Conservation (phyloP, 177 flowering plant species). For the Vitis hybrid region DNA sequence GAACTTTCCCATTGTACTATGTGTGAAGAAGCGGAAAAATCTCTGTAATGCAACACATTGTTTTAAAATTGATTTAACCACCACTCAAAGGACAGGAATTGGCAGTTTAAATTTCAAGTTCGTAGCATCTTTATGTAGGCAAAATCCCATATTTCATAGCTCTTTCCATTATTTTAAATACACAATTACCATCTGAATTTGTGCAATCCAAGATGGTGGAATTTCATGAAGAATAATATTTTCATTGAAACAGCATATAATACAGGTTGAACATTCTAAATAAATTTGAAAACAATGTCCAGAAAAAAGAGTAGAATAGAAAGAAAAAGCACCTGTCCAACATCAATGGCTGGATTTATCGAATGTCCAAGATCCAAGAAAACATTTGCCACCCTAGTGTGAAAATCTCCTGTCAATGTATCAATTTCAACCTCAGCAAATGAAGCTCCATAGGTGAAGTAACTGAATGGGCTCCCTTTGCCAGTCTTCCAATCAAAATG, state of each 20-base stretch:
- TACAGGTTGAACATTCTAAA: neutral
- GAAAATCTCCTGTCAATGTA: slow-evolving; percentile 94
- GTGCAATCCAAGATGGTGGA: no score
- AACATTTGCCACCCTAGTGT: slow-evolving; percentile 72
- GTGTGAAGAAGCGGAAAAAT: no score
- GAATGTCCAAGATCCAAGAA: slow-evolving; percentile 91
- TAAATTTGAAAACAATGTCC: neutral
- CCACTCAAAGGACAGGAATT: no score
- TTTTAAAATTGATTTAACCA: no score
- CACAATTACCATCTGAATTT: no score
- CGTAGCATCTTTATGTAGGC: no score
- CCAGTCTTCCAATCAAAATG: slow-evolving; percentile 84
- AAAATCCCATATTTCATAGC: no score
- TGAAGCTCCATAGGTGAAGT: slow-evolving; percentile 96
- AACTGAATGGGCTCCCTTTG: slow-evolving; percentile 75
- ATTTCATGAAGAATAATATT: no score
- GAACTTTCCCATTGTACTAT: neutral
- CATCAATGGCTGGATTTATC: slow-evolving; percentile 93
- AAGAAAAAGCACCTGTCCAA: slow-evolving; percentile 77
- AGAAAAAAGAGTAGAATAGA: neutral
- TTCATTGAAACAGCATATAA: no score
- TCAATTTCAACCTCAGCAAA: slow-evolving; percentile 97
- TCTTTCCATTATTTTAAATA: no score
- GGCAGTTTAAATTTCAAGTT: no score
- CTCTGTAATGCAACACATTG: no score